Evolutionary conservation across 1,139 yeast genomes (phyloP), one percentile per base, ranked within the genome.

Genomic region (Debaryomycetaceae sp.): DNA sequence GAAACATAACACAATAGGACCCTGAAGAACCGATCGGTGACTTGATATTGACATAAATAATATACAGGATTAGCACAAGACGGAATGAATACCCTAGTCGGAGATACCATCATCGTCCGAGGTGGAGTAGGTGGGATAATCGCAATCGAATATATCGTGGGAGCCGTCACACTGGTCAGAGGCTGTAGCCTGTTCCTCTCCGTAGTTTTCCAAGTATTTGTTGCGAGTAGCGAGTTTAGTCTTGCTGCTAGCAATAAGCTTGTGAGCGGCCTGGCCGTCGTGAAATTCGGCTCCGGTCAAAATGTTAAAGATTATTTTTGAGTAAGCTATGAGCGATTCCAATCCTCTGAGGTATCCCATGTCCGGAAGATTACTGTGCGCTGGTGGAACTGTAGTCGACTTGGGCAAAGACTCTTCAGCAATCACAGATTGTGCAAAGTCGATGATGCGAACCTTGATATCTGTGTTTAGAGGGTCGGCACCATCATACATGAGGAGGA

Each of bases 351-450:
- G 67, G 62, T 89, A 95, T 1, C 99, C 99, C 51, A 67, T 62
- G 65, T 95, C 99, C 2, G 89, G 83, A 29, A 68, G 59, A 11
- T 72, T 66, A 1, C 81, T 81, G 56, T 83, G 83, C 41, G 65
- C 69, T 1, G 97, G 97, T 1, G 97, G 96, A 17, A 66, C 54
- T 2, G 58, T 48, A 7, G 59, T 56, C 9, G 57, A 44, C 5
- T 49, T 41, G 5, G 54, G 53, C 17, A 50, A 41, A 31, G 42
- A 41, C 23, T 80, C 82, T 36, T 80, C 86, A 5, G 83, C 81
- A n/a, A 91, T 86, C 23, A 89, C 85, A 57, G 96, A 87, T 59
- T 93, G 96, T 1, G 98, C 98, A 73, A 95, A 95, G 67, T 95
- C 99, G 52, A 95, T 93, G 48, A 95, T 78, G 50, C 90, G 80